Percentiles rank a stretch among this genome's conserved stretches.
Conservation (phyloP, 1,139 yeast genomes). For the Debaryomyces udenii region DNA sequence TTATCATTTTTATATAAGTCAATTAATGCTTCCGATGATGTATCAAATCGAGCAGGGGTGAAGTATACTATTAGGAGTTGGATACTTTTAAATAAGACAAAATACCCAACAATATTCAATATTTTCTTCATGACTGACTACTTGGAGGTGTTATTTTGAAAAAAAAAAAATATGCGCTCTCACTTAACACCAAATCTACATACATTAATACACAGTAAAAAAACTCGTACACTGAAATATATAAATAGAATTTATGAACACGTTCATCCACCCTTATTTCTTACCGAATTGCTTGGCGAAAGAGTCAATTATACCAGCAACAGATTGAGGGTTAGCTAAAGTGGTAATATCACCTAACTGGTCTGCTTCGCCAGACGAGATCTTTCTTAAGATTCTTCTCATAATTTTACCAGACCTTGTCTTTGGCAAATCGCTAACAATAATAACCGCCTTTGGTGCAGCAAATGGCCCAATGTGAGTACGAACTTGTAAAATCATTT, state of each 20-base stretch:
- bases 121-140: constrained; percentile 7
- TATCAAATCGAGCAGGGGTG: constrained; percentile 43
- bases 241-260: constrained; percentile 1
- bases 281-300: constrained; percentile 54
- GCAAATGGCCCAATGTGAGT: constrained; percentile 98
- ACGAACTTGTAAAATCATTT: constrained; percentile 84
- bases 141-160: neutral
- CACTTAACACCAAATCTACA: too few species aligned
- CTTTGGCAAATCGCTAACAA: constrained; percentile 92
- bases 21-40: constrained; percentile 37
- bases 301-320: constrained; percentile 67
- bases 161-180: constrained; percentile 1
- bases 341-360: constrained; percentile 94
- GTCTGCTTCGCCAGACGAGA: constrained; percentile 86
- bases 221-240: neutral
- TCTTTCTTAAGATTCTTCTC: constrained; percentile 96
- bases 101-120: constrained; percentile 21
- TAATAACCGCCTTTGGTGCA: constrained; percentile 88
- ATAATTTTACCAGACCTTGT: constrained; percentile 98
- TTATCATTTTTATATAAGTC: constrained; percentile 10
- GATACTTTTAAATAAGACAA: constrained; percentile 28
- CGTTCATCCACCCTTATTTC: constrained; percentile 29
- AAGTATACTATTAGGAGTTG: constrained; percentile 36
- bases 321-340: constrained; percentile 84
- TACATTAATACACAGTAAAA: too few species aligned